Base-by-base conservation (phyloP, 2,329 filamentous ascomycete genomes). In the Sporothrix humicola region DNA sequence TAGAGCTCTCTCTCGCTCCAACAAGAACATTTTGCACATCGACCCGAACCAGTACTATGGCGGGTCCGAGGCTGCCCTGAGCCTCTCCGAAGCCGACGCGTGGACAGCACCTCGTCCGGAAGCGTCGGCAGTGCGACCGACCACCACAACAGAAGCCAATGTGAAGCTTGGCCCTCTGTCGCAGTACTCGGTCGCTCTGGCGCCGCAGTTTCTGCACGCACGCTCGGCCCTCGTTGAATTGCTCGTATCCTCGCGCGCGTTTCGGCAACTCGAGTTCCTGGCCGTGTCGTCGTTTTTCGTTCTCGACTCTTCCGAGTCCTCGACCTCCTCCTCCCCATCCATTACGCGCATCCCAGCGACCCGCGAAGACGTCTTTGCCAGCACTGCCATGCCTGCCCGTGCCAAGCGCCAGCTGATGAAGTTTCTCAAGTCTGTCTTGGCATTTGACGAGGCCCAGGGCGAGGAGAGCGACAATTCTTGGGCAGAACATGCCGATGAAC, bases 201-300 rank as follows among this genome's bases (percentile, higher is more conserved):
- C 94, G 23, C 95, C 96, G 7, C 93, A 97, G 79, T 85, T 98
- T 76, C 90, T 98, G 71, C 96, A 98, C 82, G 89, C 93, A 10
- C 91, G 91, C 72, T 97, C 95, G 2, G 86, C 89, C 76, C 87
- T 98, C 48, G 85, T 98, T 5, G 88, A 90, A 9, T 88, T 91
- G 78, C 88, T 98, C 17, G 93, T 98, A n/a, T 94, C 94, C 1
- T 97, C 95, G 7, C 92, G 91, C 77, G 92, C 94, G 13, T 95
- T 95, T 79, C 89, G 91, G 26, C 95, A 98, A 83, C 88, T 99
- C 65, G 95, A 98, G 80, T 98, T 98, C 78, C 89, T 96, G 75
- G 94, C 95, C 42, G 93, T 98, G 37, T 95, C 95, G 37, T 95
- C 93, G 73, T 98, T 95, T 89, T 98, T 92, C 87, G 89, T 98